Evolutionary conservation across 345 rosid genomes (phyloP).

Genomic region (Gossypium turneri): DNA sequence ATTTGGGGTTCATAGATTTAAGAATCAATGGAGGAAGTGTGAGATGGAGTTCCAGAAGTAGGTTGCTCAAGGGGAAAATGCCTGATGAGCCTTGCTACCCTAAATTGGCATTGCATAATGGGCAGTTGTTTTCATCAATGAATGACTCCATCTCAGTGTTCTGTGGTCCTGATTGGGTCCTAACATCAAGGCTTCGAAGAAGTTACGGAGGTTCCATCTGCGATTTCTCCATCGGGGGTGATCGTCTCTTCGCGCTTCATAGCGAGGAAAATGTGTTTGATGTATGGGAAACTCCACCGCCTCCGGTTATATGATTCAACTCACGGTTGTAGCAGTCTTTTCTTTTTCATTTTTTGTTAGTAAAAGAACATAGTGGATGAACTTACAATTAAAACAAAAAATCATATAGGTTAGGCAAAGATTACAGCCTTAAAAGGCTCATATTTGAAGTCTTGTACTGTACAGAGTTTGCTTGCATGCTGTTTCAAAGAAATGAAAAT

Average conservation of each 20-base stretch:
- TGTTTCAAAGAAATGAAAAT: slow-evolving; percentile 16
- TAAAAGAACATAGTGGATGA: slow-evolving; percentile 17
- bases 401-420: slow-evolving; percentile 13
- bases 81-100: slow-evolving; percentile 93
- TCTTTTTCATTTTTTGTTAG: slow-evolving; percentile 1
- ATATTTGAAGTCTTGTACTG: slow-evolving; percentile 1
- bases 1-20: slow-evolving; percentile 89
- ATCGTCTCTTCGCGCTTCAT: slow-evolving; percentile 83
- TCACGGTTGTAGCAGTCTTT: slow-evolving; percentile 13
- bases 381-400: slow-evolving; percentile 2
- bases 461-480: slow-evolving; percentile 8
- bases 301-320: slow-evolving; percentile 52
- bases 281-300: slow-evolving; percentile 83
- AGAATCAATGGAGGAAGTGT: slow-evolving; percentile 63
- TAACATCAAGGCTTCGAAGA: slow-evolving; percentile 73
- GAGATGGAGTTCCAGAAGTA: slow-evolving; percentile 94
- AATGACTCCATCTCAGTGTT: slow-evolving; percentile 84
- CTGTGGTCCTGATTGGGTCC: slow-evolving; percentile 80
- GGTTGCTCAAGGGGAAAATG: slow-evolving; percentile 79
- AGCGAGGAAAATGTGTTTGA: slow-evolving; percentile 94
- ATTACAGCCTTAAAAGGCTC: background rate
- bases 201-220: slow-evolving; percentile 83
- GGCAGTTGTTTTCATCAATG: slow-evolving; percentile 94
- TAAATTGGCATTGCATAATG: slow-evolving; percentile 70
- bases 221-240: slow-evolving; percentile 88